A percentile compares a stretch with the other conserved stretches of the same genome.
Conservation (phyloP, 2,329 filamentous ascomycete genomes). For the Alternaria sp. region DNA sequence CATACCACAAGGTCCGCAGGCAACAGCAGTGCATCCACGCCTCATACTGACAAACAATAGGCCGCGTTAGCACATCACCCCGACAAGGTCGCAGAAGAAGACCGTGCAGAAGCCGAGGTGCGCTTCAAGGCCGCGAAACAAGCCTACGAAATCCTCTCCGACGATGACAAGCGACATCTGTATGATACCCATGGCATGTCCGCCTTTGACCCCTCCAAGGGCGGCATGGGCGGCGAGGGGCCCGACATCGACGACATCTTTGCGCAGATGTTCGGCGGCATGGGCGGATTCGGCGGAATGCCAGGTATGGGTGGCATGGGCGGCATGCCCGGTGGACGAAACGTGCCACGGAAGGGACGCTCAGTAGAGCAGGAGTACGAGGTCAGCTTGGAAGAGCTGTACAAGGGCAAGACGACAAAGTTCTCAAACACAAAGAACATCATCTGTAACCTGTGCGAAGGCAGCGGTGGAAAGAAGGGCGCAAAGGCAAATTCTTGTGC, state of each 20-base stretch:
- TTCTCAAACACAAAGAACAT: conserved; percentile 96
- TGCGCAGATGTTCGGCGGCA: conserved; percentile 81
- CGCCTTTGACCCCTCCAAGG: conserved; percentile 82
- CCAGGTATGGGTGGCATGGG: conserved; percentile 69
- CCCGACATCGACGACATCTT: conserved; percentile 92
- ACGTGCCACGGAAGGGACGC: conserved; percentile 71
- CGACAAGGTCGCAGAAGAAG: conserved; percentile 90
- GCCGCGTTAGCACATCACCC: conserved; percentile 89
- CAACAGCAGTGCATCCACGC: neutral
- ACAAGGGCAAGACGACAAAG: conserved; percentile 98
- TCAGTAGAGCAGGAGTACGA: conserved; percentile 92
- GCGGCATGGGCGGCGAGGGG: conserved; percentile 65
- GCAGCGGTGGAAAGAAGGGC: conserved; percentile 89
- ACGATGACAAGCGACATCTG: conserved; percentile 89
- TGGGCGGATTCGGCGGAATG: conserved; percentile 53
- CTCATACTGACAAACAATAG: conserved; percentile 55
- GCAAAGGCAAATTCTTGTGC: conserved; percentile 84
- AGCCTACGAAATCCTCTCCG: conserved; percentile 96
- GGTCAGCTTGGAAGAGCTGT: conserved; percentile 90
- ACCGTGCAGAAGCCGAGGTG: conserved; percentile 83
- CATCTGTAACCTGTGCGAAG: conserved; percentile 86
- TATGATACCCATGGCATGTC: conserved; percentile 97
- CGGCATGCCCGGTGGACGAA: conserved; percentile 59
- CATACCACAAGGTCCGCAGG: conserved; percentile 83
- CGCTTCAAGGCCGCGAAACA: conserved; percentile 93